Evolutionary conservation across 2,329 filamentous ascomycete genomes (phyloP), one percentile per base, ranked within the genome.

Genomic region (Lasiodiplodia sp.): DNA sequence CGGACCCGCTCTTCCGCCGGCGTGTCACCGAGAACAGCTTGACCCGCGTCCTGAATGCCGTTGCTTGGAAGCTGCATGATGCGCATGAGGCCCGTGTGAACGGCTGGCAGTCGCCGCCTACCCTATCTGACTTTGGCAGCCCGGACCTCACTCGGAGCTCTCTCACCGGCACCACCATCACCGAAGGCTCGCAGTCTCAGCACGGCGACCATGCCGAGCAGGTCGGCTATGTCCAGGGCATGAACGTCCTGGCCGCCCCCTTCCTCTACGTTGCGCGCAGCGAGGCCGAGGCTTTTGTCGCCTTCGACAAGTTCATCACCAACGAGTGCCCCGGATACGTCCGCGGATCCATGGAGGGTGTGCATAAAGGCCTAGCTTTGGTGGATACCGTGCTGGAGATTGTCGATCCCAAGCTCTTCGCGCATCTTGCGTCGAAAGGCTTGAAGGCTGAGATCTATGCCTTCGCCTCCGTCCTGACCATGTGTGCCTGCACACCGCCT

Each of bases 181-280:
- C 58, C 38, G 51, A 67, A 44, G 69, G 66, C 53, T 64, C 57
- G 47, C 64, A 67, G 47, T 44, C 77, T 74, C 25, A 55, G 21
- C 63, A 44, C 25, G 63, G 63, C 44, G 53, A 56, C 37, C 25
- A 44, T 16, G 49, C 63, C 85, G 89, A 72, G 88, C 87, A 92
- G 12, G 93, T 94, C 38, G 94, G 92, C 51, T 99, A 99, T 75
- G 95, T 99, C 2, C 96, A 99, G 80, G 96, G 96, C 72, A 98
- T 99, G 95, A 99, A 99, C 78, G 96, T 99, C 51, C 87, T 99
- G 18, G 95, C 94, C 11, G 96, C 96, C 0, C 96, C 96, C 0
- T 97, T 99, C 77, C 85, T 99, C 56, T 99, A 99, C 78, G 94
- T 93, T 5, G 94, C 96, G 1, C 90, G 94, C 69, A 97, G 93